phyloP scores from a whole-genome alignment of 2,329 filamentous ascomycete species.

The Diplodia intermedia region DNA sequence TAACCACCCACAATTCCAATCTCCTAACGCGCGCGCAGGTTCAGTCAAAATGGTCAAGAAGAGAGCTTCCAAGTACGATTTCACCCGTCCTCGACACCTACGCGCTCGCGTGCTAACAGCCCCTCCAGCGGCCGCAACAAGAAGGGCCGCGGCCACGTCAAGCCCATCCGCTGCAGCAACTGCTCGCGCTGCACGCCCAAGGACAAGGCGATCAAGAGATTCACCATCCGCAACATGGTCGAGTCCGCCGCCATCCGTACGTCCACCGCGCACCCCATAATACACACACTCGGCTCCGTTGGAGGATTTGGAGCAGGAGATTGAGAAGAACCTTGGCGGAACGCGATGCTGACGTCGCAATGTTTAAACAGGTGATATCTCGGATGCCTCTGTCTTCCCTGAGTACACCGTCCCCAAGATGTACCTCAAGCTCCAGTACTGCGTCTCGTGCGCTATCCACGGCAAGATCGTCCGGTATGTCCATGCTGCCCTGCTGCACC shows the following conservation, averaged over 20 bases:
- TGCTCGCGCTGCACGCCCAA: constrained; percentile 87
- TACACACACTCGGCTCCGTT: constrained; percentile 12
- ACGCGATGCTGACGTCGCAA: constrained; percentile 35
- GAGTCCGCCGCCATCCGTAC: constrained; percentile 99
- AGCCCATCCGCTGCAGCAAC: constrained; percentile 95
- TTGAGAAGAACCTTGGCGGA: constrained; percentile 34
- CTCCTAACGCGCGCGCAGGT: constrained; percentile 46
- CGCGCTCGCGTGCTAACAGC: constrained; percentile 43
- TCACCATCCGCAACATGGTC: constrained; percentile 99
- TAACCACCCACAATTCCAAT: background rate
- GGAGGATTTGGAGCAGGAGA: constrained; percentile 27
- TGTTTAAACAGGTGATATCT: constrained; percentile 87
- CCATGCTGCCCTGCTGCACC: constrained; percentile 38
- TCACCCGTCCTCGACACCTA: constrained; percentile 34
- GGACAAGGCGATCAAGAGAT: constrained; percentile 99
- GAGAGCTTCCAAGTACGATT: constrained; percentile 73
- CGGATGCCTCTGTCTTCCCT: constrained; percentile 97
- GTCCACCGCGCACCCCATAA: constrained; percentile 52
- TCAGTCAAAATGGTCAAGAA: constrained; percentile 76
- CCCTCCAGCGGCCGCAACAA: constrained; percentile 90
- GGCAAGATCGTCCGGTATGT: constrained; percentile 99
- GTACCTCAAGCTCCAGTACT: constrained; percentile 99
- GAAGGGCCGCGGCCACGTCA: constrained; percentile 99
- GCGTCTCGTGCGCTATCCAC: constrained; percentile 99
- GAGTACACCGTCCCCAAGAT: constrained; percentile 99